Percentiles rank a stretch among this genome's conserved stretches.
These are phyloP conservation scores for Pseudogymnoascus sp. DNA, from an alignment of 2,329 filamentous ascomycete genomes.

Conservation along the genomic window DNA sequence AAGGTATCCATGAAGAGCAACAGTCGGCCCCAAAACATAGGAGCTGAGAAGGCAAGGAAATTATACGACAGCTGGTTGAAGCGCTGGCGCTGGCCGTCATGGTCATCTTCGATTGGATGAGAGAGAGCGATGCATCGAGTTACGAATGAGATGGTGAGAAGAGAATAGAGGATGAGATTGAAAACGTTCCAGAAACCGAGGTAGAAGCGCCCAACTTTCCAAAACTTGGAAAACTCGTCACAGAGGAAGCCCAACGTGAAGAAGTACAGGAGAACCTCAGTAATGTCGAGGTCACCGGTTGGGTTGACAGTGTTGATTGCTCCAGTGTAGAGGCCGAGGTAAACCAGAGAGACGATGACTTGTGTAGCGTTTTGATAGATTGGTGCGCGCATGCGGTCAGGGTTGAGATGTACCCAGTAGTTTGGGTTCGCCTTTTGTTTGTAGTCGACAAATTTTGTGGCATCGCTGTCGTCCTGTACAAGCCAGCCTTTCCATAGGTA, in stretches of 20 bases:
- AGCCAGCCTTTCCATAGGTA: slow-evolving; percentile 95
- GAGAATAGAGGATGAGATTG: slow-evolving; percentile 72
- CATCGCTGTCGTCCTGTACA: slow-evolving; percentile 88
- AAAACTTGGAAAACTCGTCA: slow-evolving; percentile 81
- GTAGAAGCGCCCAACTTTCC: slow-evolving; percentile 88
- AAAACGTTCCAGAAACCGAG: slow-evolving; percentile 97
- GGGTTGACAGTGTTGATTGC: slow-evolving; percentile 94
- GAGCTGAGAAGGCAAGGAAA: slow-evolving; percentile 84
- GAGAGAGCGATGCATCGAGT: slow-evolving; percentile 71
- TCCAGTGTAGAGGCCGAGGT: slow-evolving; percentile 74
- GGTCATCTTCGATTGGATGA: slow-evolving; percentile 41
- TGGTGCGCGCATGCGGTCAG: slow-evolving; percentile 87
- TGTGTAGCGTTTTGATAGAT: slow-evolving; percentile 88
- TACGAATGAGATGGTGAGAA: slow-evolving; percentile 71
- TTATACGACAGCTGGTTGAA: slow-evolving; percentile 86
- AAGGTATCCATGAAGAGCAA: slow-evolving; percentile 88
- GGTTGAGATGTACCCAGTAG: slow-evolving; percentile 79
- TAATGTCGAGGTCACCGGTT: slow-evolving; percentile 70
- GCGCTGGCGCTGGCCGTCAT: slow-evolving; percentile 43
- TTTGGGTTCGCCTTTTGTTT: slow-evolving; percentile 68
- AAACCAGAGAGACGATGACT: slow-evolving; percentile 75
- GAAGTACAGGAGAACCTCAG: slow-evolving; percentile 77
- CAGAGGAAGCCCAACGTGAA: slow-evolving; percentile 89
- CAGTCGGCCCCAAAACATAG: slow-evolving; percentile 94
- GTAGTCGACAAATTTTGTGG: slow-evolving; percentile 84